phyloP scores from a whole-genome alignment of 441 rosid species.

The Pelargonium australe region DNA sequence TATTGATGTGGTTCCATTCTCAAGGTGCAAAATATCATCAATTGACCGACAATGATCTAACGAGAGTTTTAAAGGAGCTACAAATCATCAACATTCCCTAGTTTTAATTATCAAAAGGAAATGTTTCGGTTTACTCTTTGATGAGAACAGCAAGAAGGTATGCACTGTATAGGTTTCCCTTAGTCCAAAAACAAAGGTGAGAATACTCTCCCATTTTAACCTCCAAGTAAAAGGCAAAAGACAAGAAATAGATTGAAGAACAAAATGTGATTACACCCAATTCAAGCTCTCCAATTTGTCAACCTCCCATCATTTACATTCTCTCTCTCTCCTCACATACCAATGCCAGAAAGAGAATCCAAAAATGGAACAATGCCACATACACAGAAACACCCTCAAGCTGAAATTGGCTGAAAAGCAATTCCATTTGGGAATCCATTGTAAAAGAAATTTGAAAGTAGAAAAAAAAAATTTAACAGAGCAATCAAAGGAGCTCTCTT shows the following conservation, averaged over 20 bases:
- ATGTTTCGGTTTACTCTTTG: slow-evolving; percentile 33
- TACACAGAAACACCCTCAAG: slow-evolving; percentile 25
- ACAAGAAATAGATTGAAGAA: slow-evolving; percentile 13
- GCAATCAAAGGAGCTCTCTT: slow-evolving; percentile 47
- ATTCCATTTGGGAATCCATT: too few species aligned
- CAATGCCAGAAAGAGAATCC: slow-evolving; percentile 22
- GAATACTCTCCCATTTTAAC: slow-evolving; percentile 27
- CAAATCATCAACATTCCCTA: slow-evolving; percentile 4
- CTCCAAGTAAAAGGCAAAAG: slow-evolving; percentile 30
- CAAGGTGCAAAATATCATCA: slow-evolving; percentile 5
- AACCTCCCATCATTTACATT: slow-evolving; percentile 40
- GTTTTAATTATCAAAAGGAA: background rate
- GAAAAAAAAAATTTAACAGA: slow-evolving; percentile 35
- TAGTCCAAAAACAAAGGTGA: slow-evolving; percentile 28
- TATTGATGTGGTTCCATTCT: background rate
- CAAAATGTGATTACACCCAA: slow-evolving; percentile 36
- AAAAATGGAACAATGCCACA: slow-evolving; percentile 29
- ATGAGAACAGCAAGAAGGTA: slow-evolving; percentile 54
- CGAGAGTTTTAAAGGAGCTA: slow-evolving; percentile 3
- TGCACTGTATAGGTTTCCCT: slow-evolving; percentile 28
- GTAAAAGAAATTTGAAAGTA: background rate
- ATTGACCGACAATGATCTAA: slow-evolving; percentile 8
- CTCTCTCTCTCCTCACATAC: slow-evolving; percentile 3
- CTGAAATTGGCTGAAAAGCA: too few species aligned
- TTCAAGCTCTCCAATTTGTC: slow-evolving; percentile 31